Conservation (phyloP, 139 green algal genomes). For the Bryopsis sp. region DNA sequence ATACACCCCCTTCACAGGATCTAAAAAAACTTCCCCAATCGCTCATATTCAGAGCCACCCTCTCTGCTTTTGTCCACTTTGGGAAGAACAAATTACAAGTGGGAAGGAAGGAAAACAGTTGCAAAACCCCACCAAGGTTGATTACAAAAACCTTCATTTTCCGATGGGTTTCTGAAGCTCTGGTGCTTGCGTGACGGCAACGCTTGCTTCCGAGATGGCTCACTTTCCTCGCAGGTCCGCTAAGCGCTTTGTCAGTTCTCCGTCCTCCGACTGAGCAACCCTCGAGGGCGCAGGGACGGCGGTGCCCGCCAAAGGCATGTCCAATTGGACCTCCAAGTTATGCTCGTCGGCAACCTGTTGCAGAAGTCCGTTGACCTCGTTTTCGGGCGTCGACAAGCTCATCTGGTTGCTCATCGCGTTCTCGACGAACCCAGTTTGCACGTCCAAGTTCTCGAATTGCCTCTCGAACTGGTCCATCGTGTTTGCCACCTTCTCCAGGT, state of each 20-base stretch:
- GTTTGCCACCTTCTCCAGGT: conserved; percentile 77
- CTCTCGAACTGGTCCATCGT: conserved; percentile 95
- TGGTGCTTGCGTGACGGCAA: neutral
- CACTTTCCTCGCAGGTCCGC: conserved; percentile 51
- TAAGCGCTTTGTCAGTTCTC: conserved; percentile 64
- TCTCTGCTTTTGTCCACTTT: neutral
- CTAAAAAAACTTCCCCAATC: too few relatives aligned
- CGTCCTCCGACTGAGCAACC: conserved; percentile 17
- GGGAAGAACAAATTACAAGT: neutral
- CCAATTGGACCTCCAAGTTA: conserved; percentile 61
- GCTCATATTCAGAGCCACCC: too few relatives aligned
- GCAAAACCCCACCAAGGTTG: neutral
- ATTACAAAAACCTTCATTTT: neutral
- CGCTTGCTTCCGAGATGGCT: neutral
- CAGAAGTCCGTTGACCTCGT: conserved; percentile 87
- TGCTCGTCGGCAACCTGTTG: conserved; percentile 86
- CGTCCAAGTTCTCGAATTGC: conserved; percentile 94
- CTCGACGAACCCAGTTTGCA: conserved; percentile 83
- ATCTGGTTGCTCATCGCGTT: conserved; percentile 81
- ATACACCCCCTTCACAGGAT: neutral
- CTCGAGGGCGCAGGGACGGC: conserved; percentile 11
- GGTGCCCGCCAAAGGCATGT: conserved; percentile 46
- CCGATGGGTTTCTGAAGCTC: neutral
- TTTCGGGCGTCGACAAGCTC: conserved; percentile 79
- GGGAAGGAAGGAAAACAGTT: neutral